Conservation (phyloP, 805 yeast genomes). For the Torulaspora indica region DNA sequence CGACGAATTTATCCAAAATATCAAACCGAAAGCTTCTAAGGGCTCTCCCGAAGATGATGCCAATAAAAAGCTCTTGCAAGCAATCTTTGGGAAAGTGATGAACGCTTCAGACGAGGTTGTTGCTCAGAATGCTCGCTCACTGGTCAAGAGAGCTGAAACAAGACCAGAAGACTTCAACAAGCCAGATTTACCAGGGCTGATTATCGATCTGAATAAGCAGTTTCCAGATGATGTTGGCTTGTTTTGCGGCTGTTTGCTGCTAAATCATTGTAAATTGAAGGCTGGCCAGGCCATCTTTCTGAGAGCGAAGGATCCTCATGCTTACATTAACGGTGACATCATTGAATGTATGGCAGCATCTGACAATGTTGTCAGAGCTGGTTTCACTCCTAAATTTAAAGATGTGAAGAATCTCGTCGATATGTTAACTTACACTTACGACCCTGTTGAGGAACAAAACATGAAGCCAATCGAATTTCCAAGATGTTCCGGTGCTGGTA, state of each 20-base stretch:
- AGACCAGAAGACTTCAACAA: slow-evolving; percentile 54
- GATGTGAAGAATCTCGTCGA: slow-evolving; percentile 86
- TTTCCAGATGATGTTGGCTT: slow-evolving; percentile 93
- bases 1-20: slow-evolving; percentile 48
- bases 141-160: slow-evolving; percentile 59
- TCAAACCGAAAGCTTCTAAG: slow-evolving; percentile 41
- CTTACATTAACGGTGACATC: slow-evolving; percentile 93
- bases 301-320: slow-evolving; percentile 97
- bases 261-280: slow-evolving; percentile 77
- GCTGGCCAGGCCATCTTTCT: slow-evolving; percentile 96
- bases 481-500: slow-evolving; percentile 64
- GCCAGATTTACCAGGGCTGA: slow-evolving; percentile 60
- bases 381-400: slow-evolving; percentile 98
- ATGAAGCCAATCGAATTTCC: slow-evolving; percentile 54
- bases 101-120: slow-evolving; percentile 62
- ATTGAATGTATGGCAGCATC: slow-evolving; percentile 99
- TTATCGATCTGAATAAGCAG: slow-evolving; percentile 74
- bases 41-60: slow-evolving; percentile 50
- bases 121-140: slow-evolving; percentile 50
- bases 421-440: slow-evolving; percentile 86
- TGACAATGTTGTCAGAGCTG: slow-evolving; percentile 97
- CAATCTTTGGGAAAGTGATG: slow-evolving; percentile 81
- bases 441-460: slow-evolving; percentile 88
- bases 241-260: slow-evolving; percentile 89
- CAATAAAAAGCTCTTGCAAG: slow-evolving; percentile 65